Percentiles rank a stretch among this genome's conserved stretches.
These are phyloP conservation scores for Deinandra increscens DNA, from an alignment of 129 eudicot species.

Conservation along the genomic window DNA sequence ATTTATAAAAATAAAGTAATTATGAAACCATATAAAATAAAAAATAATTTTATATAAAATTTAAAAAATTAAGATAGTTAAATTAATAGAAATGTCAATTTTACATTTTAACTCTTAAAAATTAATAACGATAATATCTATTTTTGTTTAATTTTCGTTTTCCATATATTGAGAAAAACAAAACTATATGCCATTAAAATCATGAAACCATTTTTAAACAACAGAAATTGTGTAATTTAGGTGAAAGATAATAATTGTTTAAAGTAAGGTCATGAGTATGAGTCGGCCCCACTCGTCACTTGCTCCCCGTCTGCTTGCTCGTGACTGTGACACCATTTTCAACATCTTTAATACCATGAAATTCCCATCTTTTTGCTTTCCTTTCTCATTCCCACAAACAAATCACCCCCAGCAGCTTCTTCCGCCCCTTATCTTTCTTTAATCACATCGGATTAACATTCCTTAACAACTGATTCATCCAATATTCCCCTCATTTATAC, in stretches of 20 bases:
- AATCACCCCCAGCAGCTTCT: conserved; percentile 16
- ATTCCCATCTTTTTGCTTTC: background rate
- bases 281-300: conserved; percentile 29
- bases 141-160: too few relatives aligned
- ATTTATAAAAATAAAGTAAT: too few relatives aligned
- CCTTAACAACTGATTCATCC: conserved; percentile 7
- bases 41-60: too few relatives aligned
- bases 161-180: too few relatives aligned
- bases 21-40: too few relatives aligned
- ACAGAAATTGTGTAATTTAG: too few relatives aligned
- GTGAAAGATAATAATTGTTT: background rate
- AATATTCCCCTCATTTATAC: conserved; percentile 24
- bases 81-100: too few relatives aligned
- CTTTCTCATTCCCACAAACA: conserved; percentile 18
- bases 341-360: background rate
- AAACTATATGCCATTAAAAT: background rate
- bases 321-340: conserved; percentile 23
- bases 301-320: conserved; percentile 24
- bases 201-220: background rate
- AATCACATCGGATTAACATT: conserved; percentile 31
- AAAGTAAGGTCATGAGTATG: conserved; percentile 16
- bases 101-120: too few relatives aligned
- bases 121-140: too few relatives aligned
- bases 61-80: too few relatives aligned
- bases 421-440: conserved; percentile 14